Evolutionary conservation across 2,329 filamentous ascomycete species (phyloP).

Genomic region (Stemphylium vesicarium): DNA sequence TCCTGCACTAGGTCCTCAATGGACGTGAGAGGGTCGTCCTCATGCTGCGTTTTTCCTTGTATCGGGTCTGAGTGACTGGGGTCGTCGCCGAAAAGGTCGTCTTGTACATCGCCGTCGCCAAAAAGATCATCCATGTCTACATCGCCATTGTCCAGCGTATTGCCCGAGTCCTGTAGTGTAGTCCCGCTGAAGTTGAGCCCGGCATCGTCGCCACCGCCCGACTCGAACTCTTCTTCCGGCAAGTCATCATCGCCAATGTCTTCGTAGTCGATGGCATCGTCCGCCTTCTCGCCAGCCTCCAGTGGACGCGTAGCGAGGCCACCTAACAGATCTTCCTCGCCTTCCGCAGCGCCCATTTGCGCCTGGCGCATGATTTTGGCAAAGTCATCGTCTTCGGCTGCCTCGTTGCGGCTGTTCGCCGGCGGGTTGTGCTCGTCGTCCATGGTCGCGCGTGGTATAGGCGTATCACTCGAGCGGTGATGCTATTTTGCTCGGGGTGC

Average conservation of each 20-base stretch:
- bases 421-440: constrained; percentile 24
- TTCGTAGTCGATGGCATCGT: constrained; percentile 88
- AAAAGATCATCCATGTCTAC: constrained; percentile 71
- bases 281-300: constrained; percentile 75
- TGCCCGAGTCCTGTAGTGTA: constrained; percentile 37
- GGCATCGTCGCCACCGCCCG: constrained; percentile 26
- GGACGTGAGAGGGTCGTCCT: constrained; percentile 49
- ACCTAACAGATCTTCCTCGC: constrained; percentile 31
- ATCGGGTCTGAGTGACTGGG: constrained; percentile 30
- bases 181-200: constrained; percentile 39
- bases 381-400: constrained; percentile 32
- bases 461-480: neutral
- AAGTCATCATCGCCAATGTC: constrained; percentile 93
- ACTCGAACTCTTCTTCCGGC: constrained; percentile 68
- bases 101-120: constrained; percentile 58
- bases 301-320: constrained; percentile 46
- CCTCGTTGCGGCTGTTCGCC: constrained; percentile 12
- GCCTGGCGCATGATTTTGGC: constrained; percentile 28
- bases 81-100: constrained; percentile 45
- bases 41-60: constrained; percentile 36
- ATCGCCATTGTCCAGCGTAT: constrained; percentile 47
- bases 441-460: constrained; percentile 33
- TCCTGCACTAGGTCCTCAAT: constrained; percentile 29
- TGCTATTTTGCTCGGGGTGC: neutral
- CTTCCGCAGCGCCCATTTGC: constrained; percentile 25